Conservation (phyloP, 2,329 filamentous ascomycete genomes). For the Knoxdaviesia proteae region DNA sequence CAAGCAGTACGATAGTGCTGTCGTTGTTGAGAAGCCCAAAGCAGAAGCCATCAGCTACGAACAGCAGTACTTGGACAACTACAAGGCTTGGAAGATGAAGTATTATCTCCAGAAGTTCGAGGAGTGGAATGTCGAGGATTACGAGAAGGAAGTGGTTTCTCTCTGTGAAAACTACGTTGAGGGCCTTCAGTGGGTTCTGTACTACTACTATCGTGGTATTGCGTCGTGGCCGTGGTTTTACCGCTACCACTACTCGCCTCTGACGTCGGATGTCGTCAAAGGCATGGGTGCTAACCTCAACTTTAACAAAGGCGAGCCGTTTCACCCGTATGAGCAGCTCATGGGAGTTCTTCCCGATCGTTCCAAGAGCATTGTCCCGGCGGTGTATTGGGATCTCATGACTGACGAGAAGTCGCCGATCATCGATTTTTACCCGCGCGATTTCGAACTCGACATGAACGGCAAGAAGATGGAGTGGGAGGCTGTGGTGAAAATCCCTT, state of each 20-base stretch:
- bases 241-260: constrained; percentile 85
- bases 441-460: constrained; percentile 98
- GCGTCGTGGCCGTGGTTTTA: constrained; percentile 99
- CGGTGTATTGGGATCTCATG: constrained; percentile 79
- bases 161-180: constrained; percentile 94
- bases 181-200: constrained; percentile 92
- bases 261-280: constrained; percentile 88
- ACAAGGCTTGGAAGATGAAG: constrained; percentile 78
- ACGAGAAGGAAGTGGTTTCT: constrained; percentile 52
- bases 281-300: constrained; percentile 73
- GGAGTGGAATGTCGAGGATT: constrained; percentile 64
- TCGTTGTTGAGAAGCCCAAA: constrained; percentile 57
- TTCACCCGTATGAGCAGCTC: constrained; percentile 84
- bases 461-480: constrained; percentile 99
- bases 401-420: constrained; percentile 78
- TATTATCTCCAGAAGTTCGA: constrained; percentile 82
- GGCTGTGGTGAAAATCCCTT: constrained; percentile 95
- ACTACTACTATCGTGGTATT: constrained; percentile 93
- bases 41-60: constrained; percentile 66
- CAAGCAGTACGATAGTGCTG: constrained; percentile 77
- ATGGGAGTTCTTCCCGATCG: constrained; percentile 97
- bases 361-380: constrained; percentile 88
- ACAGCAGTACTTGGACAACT: constrained; percentile 75
- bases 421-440: constrained; percentile 91
- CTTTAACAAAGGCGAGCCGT: constrained; percentile 86